phyloP scores from a whole-genome alignment of 192 early-diverging fungal species.

The Gonapodya prolifera region DNA sequence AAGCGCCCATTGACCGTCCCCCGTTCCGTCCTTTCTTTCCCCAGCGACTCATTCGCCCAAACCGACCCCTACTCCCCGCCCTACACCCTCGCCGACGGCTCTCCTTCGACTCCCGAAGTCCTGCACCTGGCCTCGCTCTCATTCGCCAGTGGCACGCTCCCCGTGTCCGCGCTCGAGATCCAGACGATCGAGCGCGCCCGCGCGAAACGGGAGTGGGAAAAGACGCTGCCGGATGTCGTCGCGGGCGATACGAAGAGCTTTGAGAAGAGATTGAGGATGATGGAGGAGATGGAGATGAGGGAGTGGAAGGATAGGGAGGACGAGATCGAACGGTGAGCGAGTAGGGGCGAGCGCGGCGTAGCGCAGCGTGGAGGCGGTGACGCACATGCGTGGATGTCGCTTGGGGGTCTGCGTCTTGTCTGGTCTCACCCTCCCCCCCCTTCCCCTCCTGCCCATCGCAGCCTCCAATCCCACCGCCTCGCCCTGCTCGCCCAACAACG shows the following conservation, averaged over 20 bases:
- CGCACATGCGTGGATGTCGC: no score
- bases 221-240: slow-evolving; percentile 32
- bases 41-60: slow-evolving; percentile 39
- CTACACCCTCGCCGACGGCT: slow-evolving; percentile 22
- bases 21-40: no score
- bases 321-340: slow-evolving; percentile 38
- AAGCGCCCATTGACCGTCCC: no score
- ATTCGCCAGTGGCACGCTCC: slow-evolving; percentile 36
- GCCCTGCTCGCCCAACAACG: no score
- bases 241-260: slow-evolving; percentile 42
- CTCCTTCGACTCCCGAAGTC: slow-evolving; percentile 26
- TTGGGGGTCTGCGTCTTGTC: no score
- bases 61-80: slow-evolving; percentile 52
- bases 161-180: slow-evolving; percentile 35
- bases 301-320: slow-evolving; percentile 47
- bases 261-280: slow-evolving; percentile 40
- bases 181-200: slow-evolving; percentile 51
- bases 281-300: slow-evolving; percentile 49
- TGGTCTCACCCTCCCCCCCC: no score
- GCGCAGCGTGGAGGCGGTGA: no score
- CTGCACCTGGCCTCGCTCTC: slow-evolving; percentile 42
- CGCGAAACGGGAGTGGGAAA: slow-evolving; percentile 46
- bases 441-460: no score
- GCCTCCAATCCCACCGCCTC: no score
- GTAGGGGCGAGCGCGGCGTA: no score